Base-by-base conservation (phyloP, 768 basidiomycete genomes). In the Amanita rimosa region DNA sequence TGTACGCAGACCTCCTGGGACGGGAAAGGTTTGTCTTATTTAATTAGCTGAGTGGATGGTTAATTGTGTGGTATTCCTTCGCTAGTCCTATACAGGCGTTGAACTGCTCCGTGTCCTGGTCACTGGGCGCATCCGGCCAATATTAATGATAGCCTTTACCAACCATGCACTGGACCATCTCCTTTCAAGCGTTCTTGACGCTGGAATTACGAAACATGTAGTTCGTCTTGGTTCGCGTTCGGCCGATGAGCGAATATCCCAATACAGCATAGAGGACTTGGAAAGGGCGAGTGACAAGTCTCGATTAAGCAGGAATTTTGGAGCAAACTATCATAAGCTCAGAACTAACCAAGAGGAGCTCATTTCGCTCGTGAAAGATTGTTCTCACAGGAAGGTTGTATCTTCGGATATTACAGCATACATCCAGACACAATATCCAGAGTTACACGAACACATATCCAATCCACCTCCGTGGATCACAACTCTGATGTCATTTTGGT, bases 101-200 rank as follows among this genome's bases (percentile, higher is more conserved):
- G 82, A 89, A 58, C 67, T 89, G 13, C 58, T 89, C 7, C 76
- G 82, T 0, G 75, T 85, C 4, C 64, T 89, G n/a, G 59, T 83
- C 16, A 31, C 31, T 31, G 44, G 4, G 60, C 65, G 1, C 79
- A 75, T 55, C 52, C 68, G 67, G 1, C 83, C 76, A 0, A 78
- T 85, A 44, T 56, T 73, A 7, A 60, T 71, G 64, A 73, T 73
- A 29, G 70, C 85, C 0, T 86, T 80, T 62, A 89, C 86, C 0
- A 88, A 89, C 54, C 87, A 88, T 38, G 86, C 86, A 0, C 68
- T 89, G 2, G 85, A 89, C 50, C 83, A 87, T 53, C 73, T 88
- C 64, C 64, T 89, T 1, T 65, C 64, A 3, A 76, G 77, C 0
- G 74, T 87, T 3, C 68, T 88, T 1, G 82, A 88, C 53, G 75